Evolutionary conservation across 306 rosid species (phyloP).

Genomic region (Cicer yamashitae): DNA sequence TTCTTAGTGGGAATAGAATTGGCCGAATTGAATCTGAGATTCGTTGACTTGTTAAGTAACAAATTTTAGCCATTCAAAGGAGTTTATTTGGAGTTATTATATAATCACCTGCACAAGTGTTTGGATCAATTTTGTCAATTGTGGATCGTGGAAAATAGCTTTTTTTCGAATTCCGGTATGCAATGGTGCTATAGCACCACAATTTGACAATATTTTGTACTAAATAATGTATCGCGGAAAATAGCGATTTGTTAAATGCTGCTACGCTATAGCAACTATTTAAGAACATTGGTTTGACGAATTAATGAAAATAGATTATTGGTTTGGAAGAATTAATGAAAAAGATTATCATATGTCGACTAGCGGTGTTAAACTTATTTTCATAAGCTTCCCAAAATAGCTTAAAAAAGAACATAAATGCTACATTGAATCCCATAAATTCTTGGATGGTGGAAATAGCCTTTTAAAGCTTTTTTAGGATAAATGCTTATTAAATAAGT

Average conservation of each 20-base stretch:
- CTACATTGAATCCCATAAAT: neutral
- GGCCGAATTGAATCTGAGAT: neutral
- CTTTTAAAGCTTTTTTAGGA: neutral
- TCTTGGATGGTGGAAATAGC: neutral
- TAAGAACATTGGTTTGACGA: too few relatives aligned
- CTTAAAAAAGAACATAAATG: neutral
- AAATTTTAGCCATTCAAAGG: neutral
- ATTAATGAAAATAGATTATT: too few relatives aligned
- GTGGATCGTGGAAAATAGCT: too few relatives aligned
- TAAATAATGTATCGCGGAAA: too few relatives aligned
- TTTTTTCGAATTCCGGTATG: too few relatives aligned
- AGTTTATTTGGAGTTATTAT: neutral
- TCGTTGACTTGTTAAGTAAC: constrained; percentile 19
- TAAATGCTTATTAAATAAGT: neutral
- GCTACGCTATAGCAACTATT: too few relatives aligned
- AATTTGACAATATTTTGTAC: too few relatives aligned
- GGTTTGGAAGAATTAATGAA: neutral
- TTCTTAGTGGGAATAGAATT: neutral
- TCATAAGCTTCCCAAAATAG: neutral
- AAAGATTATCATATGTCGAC: neutral
- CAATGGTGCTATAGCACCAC: too few relatives aligned
- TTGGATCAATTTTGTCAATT: neutral
- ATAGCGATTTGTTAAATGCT: too few relatives aligned
- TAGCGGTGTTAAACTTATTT: neutral
- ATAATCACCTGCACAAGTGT: neutral